These are phyloP conservation scores for Paraphoma sp. DNA, from an alignment of 2,329 filamentous ascomycete species.

Conservation along the genomic window DNA sequence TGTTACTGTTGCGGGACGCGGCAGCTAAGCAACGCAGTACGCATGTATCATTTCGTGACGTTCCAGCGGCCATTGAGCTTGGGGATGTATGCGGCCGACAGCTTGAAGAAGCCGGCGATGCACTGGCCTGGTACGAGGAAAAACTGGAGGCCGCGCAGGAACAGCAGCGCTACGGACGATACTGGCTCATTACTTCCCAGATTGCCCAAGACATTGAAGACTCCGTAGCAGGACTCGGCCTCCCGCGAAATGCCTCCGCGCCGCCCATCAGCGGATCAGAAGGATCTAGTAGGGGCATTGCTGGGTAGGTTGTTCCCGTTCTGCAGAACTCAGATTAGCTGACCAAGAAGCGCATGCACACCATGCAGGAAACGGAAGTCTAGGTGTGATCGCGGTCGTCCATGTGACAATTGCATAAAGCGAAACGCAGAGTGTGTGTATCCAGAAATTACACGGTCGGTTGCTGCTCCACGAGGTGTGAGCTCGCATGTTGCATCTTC, in stretches of 20 bases:
- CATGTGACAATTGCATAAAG: constrained; percentile 16
- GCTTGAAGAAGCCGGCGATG: constrained; percentile 73
- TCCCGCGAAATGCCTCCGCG: constrained; percentile 23
- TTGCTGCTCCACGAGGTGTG: neutral
- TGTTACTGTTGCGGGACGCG: constrained; percentile 66
- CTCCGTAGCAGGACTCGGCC: constrained; percentile 17
- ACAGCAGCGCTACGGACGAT: constrained; percentile 63
- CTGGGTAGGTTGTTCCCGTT: constrained; percentile 19
- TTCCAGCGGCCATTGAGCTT: constrained; percentile 77
- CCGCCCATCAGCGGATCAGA: constrained; percentile 9
- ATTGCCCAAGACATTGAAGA: constrained; percentile 46
- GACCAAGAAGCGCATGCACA: constrained; percentile 10
- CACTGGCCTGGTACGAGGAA: constrained; percentile 70
- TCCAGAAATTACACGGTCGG: neutral
- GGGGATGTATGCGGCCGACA: constrained; percentile 68
- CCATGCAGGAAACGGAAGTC: constrained; percentile 15
- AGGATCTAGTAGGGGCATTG: constrained; percentile 5
- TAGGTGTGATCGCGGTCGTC: constrained; percentile 15
- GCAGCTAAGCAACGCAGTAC: constrained; percentile 46
- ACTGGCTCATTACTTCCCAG: constrained; percentile 68
- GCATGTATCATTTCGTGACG: constrained; percentile 57
- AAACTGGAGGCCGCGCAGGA: constrained; percentile 67
- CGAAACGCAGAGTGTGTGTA: constrained; percentile 13
- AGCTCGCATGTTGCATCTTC: neutral
- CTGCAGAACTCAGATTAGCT: neutral